A percentile compares a stretch with the other conserved stretches of the same genome.
phyloP scores from a whole-genome alignment of 129 eudicot genomes.

The Tagetes erecta region DNA sequence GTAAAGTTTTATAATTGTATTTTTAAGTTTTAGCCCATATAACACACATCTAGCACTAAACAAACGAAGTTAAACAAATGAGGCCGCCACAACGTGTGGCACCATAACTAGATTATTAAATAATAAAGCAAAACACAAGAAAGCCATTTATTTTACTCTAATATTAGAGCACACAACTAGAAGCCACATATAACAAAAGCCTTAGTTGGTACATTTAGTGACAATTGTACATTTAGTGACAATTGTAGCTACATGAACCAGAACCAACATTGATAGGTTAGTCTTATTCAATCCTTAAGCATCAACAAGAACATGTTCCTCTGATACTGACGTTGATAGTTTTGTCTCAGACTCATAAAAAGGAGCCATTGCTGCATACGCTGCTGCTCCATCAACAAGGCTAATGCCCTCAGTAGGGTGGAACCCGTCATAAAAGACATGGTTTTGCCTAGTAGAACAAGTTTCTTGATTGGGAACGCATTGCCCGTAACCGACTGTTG shows the following conservation, averaged over 20 bases:
- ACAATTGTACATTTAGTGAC: not conserved
- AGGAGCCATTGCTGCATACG: constrained; percentile 27
- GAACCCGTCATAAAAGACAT: constrained; percentile 44
- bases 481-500: constrained; percentile 35
- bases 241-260: not conserved
- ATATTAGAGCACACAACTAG: not conserved
- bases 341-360: constrained; percentile 9
- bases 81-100: too few species aligned
- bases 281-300: not conserved
- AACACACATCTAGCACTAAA: too few species aligned
- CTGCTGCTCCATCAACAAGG: constrained; percentile 6
- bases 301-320: not conserved
- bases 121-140: not conserved
- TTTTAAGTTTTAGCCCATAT: too few species aligned
- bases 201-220: not conserved
- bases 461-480: constrained; percentile 32
- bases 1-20: too few species aligned
- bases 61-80: too few species aligned
- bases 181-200: not conserved
- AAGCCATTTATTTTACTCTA: not conserved
- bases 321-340: not conserved
- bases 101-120: too few species aligned
- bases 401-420: constrained; percentile 39
- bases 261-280: not conserved
- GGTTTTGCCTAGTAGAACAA: constrained; percentile 28